Evolutionary conservation across 2,329 filamentous ascomycete genomes (phyloP).

Genomic region (Exophiala aquamarina): DNA sequence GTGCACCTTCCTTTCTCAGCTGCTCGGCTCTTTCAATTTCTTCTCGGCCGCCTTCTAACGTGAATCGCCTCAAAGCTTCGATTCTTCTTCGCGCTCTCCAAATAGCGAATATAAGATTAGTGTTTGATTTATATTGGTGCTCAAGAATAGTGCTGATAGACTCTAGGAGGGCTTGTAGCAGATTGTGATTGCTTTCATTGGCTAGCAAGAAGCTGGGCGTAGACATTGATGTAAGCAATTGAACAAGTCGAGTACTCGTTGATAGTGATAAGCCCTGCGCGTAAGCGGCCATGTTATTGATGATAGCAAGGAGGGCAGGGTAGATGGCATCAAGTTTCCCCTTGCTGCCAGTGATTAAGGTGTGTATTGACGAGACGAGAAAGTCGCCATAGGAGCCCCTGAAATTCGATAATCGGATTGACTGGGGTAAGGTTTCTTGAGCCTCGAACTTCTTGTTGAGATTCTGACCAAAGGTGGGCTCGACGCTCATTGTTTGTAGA

Average conservation of each 20-base stretch:
- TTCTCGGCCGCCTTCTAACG: slow-evolving; percentile 85
- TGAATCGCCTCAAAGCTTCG: slow-evolving; percentile 81
- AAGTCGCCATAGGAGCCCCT: slow-evolving; percentile 91
- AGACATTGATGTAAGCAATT: slow-evolving; percentile 89
- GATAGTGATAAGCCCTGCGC: slow-evolving; percentile 72
- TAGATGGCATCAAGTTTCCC: slow-evolving; percentile 89
- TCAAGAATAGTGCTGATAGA: slow-evolving; percentile 88
- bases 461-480: slow-evolving; percentile 84
- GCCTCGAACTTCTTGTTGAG: slow-evolving; percentile 86
- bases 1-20: slow-evolving; percentile 49
- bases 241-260: slow-evolving; percentile 78
- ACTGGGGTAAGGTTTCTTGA: slow-evolving; percentile 80
- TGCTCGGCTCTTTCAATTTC: slow-evolving; percentile 69
- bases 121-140: slow-evolving; percentile 74
- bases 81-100: slow-evolving; percentile 79
- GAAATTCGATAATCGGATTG: slow-evolving; percentile 81
- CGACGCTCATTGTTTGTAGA: slow-evolving; percentile 89
- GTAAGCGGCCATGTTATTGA: slow-evolving; percentile 90
- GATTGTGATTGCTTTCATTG: slow-evolving; percentile 84
- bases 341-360: slow-evolving; percentile 85
- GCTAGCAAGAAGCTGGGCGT: slow-evolving; percentile 87
- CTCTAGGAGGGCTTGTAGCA: slow-evolving; percentile 80
- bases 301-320: slow-evolving; percentile 83
- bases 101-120: slow-evolving; percentile 76
- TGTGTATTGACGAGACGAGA: slow-evolving; percentile 91